Conservation (phyloP, 345 rosid species). For the Noccaea bulbosa region DNA sequence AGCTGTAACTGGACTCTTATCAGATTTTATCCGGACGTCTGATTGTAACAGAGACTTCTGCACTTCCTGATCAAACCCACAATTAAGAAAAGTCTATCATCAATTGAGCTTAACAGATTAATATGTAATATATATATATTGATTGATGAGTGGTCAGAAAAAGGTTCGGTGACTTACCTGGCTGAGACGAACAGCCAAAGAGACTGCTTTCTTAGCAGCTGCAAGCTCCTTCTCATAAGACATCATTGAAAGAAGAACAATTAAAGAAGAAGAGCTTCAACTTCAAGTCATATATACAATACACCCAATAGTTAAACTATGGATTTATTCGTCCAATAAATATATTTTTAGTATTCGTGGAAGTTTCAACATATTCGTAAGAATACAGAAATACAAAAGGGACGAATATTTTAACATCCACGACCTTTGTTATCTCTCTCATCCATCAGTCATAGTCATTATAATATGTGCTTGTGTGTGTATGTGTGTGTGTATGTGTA, state of each 20-base stretch:
- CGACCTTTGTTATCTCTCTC: not conserved
- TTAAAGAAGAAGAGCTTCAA: not conserved
- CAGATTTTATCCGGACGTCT: slow-evolving; percentile 71
- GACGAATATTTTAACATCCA: not conserved
- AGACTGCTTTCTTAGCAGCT: slow-evolving; percentile 64
- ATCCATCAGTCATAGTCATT: no score
- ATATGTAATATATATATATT: not conserved
- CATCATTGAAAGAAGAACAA: slow-evolving; percentile 13
- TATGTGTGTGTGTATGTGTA: not conserved
- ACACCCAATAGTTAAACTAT: no score
- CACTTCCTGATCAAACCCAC: slow-evolving; percentile 56
- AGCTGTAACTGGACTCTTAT: slow-evolving; percentile 79
- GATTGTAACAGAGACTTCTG: slow-evolving; percentile 74
- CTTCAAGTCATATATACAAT: not conserved
- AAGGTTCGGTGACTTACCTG: slow-evolving; percentile 45
- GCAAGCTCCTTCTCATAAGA: slow-evolving; percentile 38
- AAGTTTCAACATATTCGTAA: not conserved
- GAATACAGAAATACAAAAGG: not conserved
- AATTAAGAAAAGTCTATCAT: not conserved
- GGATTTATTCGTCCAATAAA: no score
- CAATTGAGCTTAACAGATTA: not conserved
- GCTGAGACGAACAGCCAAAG: slow-evolving; percentile 81
- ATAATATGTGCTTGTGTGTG: not conserved
- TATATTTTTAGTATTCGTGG: not conserved
- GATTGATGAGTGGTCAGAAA: not conserved